Percentiles rank a stretch among this genome's conserved stretches.
phyloP scores from a whole-genome alignment of 108 stramenopile species.

The Skeletonema menzelii region DNA sequence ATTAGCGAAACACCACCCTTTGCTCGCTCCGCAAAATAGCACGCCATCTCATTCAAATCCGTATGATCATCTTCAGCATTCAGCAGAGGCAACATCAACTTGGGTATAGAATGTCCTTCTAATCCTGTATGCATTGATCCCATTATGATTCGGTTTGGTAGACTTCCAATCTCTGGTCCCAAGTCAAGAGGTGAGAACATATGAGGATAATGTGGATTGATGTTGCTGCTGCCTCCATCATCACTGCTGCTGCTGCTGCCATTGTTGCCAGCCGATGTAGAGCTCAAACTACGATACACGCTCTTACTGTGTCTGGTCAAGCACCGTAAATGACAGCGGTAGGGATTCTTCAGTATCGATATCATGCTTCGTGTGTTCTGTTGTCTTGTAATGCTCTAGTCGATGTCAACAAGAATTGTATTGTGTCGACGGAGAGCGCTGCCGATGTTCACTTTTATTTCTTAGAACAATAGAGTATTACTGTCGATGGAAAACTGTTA shows the following conservation, averaged over 20 bases:
- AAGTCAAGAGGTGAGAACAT: conserved; percentile 71
- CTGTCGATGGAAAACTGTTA: no score
- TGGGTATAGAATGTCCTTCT: conserved; percentile 82
- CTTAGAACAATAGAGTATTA: no score
- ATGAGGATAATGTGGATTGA: conserved; percentile 61
- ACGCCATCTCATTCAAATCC: conserved; percentile 87
- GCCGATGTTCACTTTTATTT: no score
- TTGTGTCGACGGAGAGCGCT: no score
- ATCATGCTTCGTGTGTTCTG: not conserved
- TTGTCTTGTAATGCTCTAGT: no score
- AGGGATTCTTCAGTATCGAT: not conserved
- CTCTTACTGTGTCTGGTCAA: not conserved
- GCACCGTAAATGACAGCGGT: not conserved
- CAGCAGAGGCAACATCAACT: conserved; percentile 48
- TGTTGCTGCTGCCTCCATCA: not conserved
- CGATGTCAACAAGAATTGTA: no score
- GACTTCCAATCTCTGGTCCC: conserved; percentile 60
- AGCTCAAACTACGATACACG: not conserved
- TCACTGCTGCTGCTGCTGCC: not conserved
- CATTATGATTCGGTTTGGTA: conserved; percentile 94
- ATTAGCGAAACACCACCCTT: conserved; percentile 92
- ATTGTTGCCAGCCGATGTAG: not conserved
- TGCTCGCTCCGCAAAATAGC: conserved; percentile 92
- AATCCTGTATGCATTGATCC: conserved; percentile 97
- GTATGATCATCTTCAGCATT: conserved; percentile 48